Conservation (phyloP, 768 basidiomycete genomes). For the Hydnomerulius pinastri region DNA sequence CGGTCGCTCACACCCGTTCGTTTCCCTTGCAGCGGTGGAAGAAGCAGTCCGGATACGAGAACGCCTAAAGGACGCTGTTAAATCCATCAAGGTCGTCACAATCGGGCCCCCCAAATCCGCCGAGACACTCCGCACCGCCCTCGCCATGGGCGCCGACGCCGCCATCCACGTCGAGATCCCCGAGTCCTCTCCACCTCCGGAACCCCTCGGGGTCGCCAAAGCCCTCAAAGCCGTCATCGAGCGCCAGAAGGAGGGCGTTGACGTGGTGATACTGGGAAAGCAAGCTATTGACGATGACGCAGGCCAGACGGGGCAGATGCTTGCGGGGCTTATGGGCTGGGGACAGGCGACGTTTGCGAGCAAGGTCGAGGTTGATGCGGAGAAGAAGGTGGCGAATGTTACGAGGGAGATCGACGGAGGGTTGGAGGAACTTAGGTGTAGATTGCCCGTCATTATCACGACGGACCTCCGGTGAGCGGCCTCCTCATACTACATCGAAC, state of each 20-base stretch:
- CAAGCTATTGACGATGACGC: constrained; percentile 98
- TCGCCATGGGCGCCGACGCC: constrained; percentile 97
- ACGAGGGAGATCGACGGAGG: constrained; percentile 96
- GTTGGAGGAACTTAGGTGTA: constrained; percentile 75
- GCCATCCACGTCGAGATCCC: constrained; percentile 89
- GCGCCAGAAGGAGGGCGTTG: constrained; percentile 59
- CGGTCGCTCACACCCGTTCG: neutral
- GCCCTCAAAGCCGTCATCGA: constrained; percentile 77
- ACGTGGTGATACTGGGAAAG: constrained; percentile 94
- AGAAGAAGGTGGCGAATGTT: constrained; percentile 65
- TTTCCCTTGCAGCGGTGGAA: constrained; percentile 72
- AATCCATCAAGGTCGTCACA: constrained; percentile 89
- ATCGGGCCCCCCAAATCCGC: constrained; percentile 89
- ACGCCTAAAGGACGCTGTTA: constrained; percentile 70
- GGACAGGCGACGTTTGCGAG: constrained; percentile 95
- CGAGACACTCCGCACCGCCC: constrained; percentile 92
- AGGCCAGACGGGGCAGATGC: constrained; percentile 95
- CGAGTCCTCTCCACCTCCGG: constrained; percentile 71
- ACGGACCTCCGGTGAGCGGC: constrained; percentile 83
- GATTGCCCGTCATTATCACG: constrained; percentile 83
- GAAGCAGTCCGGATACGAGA: constrained; percentile 96
- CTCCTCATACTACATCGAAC: neutral
- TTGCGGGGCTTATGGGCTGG: constrained; percentile 91
- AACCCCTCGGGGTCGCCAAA: constrained; percentile 91
- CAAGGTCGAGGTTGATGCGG: constrained; percentile 72